Base-by-base conservation (phyloP, 257 asterid species). In the Lantana camara region DNA sequence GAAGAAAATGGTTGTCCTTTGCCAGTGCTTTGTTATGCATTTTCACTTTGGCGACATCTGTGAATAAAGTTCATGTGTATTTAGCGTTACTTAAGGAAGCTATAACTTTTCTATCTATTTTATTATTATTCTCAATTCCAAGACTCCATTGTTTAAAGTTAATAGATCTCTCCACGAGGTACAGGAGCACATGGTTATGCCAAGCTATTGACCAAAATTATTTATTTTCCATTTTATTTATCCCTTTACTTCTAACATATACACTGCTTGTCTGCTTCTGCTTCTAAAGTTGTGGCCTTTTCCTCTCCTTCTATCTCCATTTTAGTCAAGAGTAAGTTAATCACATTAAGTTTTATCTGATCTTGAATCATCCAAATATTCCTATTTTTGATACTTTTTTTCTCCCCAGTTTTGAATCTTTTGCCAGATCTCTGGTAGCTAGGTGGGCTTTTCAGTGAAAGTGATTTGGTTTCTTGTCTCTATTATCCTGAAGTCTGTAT, bases 171-270 rank as follows among this genome's bases (percentile, higher is more conserved):
- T 63, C 71, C 76, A 68, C 80, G 73, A 64, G 71, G 77, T 68
- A 52, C 74, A 64, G 66, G 40, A 51, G 79, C 91, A 88, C 96
- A 81, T 85, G 94, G 65, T 79, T 72, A 56, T 69, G 67, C 70
- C 22, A 72, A 74, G 79, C 47, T 56, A 72, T 76, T 81, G 82
- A 79, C 89, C 75, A 29, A 42, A 50, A 60, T n/a, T n/a, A 5
- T 57, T 41, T 12, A 3, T 41, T 41, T 2, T 41, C 13, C 12
- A 11, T 41, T 41, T 29, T 45, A 21, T 46, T 32, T 40, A 1
- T 46, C 12, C 49, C 55, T 48, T 49, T 0, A 37, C 17, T 11
- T n/a, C 60, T 48, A 56, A 1, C 30, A 37, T 17, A 13, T 11
- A 60, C 11, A 47, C 23, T 46, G 1, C 32, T 27, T 2, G n/a